These are phyloP conservation scores for Gardenia jasminoides DNA, from an alignment of 257 asterid genomes.

Conservation along the genomic window DNA sequence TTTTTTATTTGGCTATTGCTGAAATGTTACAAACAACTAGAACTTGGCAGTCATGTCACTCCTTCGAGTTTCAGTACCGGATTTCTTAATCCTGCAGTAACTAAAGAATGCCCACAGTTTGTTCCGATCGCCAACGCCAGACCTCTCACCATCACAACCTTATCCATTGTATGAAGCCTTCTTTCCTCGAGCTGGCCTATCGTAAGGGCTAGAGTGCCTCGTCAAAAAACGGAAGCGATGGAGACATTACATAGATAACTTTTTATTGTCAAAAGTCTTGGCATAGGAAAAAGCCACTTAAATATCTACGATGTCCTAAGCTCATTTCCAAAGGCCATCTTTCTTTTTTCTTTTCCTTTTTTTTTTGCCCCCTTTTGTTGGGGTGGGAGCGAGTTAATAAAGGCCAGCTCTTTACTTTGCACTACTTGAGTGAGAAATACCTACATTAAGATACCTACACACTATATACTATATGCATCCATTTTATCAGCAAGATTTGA, in stretches of 20 bases:
- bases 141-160: constrained; percentile 2
- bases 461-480: no score
- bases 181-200: background rate
- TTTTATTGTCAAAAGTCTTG: background rate
- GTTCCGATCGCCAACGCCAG: background rate
- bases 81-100: no score
- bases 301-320: background rate
- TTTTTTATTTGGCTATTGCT: no score
- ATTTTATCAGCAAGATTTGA: no score
- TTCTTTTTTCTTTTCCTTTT: no score
- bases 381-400: no score
- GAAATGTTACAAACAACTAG: no score
- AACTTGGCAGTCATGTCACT: no score
- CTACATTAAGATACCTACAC: no score
- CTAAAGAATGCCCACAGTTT: background rate
- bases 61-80: no score
- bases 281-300: background rate
- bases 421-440: background rate
- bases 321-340: background rate
- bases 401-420: no score
- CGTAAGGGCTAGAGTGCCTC: background rate
- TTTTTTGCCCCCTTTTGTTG: no score
- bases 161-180: background rate
- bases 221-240: background rate
- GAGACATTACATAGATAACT: background rate